Conservation (phyloP, 306 rosid genomes). For the Corylus avellana region DNA sequence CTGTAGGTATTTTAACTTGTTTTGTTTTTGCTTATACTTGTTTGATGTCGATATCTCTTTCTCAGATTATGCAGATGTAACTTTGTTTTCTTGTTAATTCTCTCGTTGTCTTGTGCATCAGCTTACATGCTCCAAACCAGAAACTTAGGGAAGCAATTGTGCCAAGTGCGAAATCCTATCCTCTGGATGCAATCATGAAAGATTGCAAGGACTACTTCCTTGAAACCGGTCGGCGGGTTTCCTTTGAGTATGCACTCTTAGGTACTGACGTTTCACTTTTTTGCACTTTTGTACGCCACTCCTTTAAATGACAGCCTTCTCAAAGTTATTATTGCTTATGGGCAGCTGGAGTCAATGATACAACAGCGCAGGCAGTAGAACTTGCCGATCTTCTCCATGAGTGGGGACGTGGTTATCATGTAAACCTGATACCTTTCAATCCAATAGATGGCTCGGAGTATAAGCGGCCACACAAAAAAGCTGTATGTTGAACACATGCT, state of each 20-base stretch:
- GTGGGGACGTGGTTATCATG: conserved; percentile 72
- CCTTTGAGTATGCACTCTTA: conserved; percentile 95
- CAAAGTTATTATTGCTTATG: conserved; percentile 30
- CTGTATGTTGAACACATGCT: conserved; percentile 46
- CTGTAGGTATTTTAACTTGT: not conserved
- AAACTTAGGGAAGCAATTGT: conserved; percentile 90
- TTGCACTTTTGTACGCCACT: not conserved
- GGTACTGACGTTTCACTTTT: conserved; percentile 48
- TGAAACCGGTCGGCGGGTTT: conserved; percentile 78
- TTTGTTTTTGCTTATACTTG: not conserved
- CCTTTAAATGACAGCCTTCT: conserved; percentile 14
- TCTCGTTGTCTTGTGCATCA: conserved; percentile 38
- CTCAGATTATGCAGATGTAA: not conserved
- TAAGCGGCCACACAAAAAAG: conserved; percentile 78
- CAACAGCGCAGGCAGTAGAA: conserved; percentile 74
- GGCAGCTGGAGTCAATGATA: conserved; percentile 94
- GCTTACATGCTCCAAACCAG: conserved; percentile 97
- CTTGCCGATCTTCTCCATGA: conserved; percentile 76
- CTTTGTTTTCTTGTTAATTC: conserved; percentile 2
- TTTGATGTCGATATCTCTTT: not conserved
- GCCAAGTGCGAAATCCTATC: conserved; percentile 96
- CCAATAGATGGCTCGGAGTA: conserved; percentile 93
- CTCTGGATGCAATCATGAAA: conserved; percentile 77
- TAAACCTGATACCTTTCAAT: conserved; percentile 93
- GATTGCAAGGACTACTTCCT: conserved; percentile 78